Percentiles rank a stretch among this genome's conserved stretches.
Conservation (phyloP, 129 eudicot genomes). For the Erigeron canadensis region DNA sequence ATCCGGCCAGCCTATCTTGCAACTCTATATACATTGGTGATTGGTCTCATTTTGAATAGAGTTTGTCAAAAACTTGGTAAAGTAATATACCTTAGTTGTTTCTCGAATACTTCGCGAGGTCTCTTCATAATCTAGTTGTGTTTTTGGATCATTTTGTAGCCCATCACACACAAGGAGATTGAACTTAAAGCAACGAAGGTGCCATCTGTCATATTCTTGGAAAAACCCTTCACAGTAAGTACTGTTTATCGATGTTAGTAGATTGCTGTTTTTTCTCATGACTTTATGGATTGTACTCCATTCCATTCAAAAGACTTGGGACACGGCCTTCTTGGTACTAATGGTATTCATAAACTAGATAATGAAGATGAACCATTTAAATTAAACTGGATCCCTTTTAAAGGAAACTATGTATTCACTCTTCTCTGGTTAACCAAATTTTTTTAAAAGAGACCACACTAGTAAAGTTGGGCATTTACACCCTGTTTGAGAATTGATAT, state of each 20-base stretch:
- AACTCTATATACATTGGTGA: no score
- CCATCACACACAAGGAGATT: constrained; percentile 74
- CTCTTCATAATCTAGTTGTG: neutral
- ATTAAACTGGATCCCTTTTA: neutral
- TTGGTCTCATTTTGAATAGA: no score
- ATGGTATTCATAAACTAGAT: neutral
- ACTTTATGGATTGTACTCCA: constrained; percentile 1
- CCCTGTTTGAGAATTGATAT: neutral
- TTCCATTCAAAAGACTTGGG: neutral
- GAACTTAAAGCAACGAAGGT: constrained; percentile 72
- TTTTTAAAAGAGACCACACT: neutral
- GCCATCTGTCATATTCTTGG: constrained; percentile 71
- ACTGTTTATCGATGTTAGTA: neutral
- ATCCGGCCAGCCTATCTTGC: no score
- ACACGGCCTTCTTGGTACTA: neutral
- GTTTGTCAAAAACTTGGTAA: no score
- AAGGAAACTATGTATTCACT: neutral
- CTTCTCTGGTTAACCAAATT: neutral
- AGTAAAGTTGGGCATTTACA: neutral
- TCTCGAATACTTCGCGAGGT: no score
- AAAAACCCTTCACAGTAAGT: constrained; percentile 77
- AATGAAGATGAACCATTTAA: neutral
- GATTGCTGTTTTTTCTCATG: neutral
- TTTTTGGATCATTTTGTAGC: constrained; percentile 51
- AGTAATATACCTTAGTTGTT: no score